phyloP scores from a whole-genome alignment of 495 filamentous ascomycete species.

The Cercophora scortea region DNA sequence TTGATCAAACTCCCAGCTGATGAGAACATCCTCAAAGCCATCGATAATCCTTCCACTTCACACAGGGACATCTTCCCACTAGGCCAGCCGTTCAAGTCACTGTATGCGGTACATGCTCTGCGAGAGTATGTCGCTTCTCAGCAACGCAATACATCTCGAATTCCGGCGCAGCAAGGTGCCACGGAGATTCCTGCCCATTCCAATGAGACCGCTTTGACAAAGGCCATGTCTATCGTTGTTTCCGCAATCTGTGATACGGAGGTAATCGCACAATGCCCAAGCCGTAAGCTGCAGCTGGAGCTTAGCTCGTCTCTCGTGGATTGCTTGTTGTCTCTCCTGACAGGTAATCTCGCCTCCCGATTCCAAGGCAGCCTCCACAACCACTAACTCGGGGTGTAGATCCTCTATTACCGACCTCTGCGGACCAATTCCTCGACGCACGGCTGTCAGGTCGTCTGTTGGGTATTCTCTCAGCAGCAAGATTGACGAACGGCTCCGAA shows the following conservation, averaged over 20 bases:
- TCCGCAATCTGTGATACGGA: conserved; percentile 36
- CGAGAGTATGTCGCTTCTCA: conserved; percentile 33
- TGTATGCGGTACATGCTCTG: conserved; percentile 67
- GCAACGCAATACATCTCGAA: conserved; percentile 15
- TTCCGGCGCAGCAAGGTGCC: background rate
- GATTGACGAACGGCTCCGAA: conserved; percentile 11
- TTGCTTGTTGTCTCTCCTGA: conserved; percentile 32
- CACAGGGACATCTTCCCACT: conserved; percentile 58
- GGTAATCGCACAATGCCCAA: conserved; percentile 30
- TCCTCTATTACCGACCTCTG: conserved; percentile 11
- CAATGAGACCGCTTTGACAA: conserved; percentile 23
- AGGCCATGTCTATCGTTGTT: conserved; percentile 38
- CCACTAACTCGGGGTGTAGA: conserved; percentile 4
- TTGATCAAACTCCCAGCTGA: conserved; percentile 66
- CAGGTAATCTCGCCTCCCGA: conserved; percentile 20
- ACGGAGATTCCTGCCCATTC: conserved; percentile 5
- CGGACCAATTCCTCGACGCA: conserved; percentile 19
- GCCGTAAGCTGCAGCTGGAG: conserved; percentile 29
- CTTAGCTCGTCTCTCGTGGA: conserved; percentile 35
- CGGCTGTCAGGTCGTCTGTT: conserved; percentile 30
- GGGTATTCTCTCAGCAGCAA: conserved; percentile 19
- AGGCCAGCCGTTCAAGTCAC: conserved; percentile 60
- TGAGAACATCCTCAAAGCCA: conserved; percentile 48
- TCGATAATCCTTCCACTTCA: conserved; percentile 45
- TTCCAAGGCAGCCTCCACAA: too few species aligned